Evolutionary conservation across 23 red algal genomes (phyloP), one percentile per base, ranked within the genome.

Genomic region (Gracilaria domingensis): DNA sequence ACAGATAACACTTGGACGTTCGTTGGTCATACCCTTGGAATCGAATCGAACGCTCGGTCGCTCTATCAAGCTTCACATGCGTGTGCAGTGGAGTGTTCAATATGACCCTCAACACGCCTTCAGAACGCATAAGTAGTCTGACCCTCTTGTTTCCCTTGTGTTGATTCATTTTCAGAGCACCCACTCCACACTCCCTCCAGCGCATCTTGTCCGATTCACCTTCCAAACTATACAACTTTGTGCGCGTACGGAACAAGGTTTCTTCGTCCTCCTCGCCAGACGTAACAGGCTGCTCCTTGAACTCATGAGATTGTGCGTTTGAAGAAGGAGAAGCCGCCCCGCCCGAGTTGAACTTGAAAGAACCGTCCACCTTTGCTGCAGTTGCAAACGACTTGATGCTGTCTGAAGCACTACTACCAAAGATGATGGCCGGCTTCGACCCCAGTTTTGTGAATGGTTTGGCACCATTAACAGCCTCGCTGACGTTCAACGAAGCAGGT

Each of bases 41-140:
- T 7, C 95, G 89, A 18, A 97, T 29, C 50, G 80, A 86, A 24
- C 72, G 58, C 23, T 89, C 90, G 1, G 79, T 87, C 8, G 95
- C 95, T 30, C 50, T 25, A 37, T 97, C 95, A 56, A 93, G 45
- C 26, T 38, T 82, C 57, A 97, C 71, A 1, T 80, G 77, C 37
- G 59, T 40, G 24, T 47, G 72, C 39, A 98, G n/a, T 13, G 84
- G 93, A 11, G 75, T 91, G 39, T 98, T 98, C 51, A 98, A 79
- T 45, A 98, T 82, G 34, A 98, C 88, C 7, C 89, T 70, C 25
- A 98, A 71, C 25, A 79, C 92, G 12, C 82, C 96, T 64, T 98
- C 96, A n/a, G 93, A 86, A 26, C 96, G 93, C 96, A 98, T 98
- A 16, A 98, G 44, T 35, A 98, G 58, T n/a, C 96, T 88, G 9